Conservation (phyloP, 495 filamentous ascomycete genomes). For the Tetracladium marchalianum region DNA sequence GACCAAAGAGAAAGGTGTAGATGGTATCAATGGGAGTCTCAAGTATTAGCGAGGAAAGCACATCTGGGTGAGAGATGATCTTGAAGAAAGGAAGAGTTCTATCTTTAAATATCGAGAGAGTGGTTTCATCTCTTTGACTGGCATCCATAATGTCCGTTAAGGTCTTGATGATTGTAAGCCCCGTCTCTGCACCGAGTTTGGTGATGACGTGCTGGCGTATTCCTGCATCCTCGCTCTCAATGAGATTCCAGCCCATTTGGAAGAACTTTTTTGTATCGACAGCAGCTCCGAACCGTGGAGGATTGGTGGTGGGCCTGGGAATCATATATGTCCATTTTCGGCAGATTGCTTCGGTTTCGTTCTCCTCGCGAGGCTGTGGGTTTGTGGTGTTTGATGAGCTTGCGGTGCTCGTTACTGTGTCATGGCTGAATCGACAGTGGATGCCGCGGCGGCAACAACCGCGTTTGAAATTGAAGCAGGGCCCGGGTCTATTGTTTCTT, state of each 20-base stretch:
- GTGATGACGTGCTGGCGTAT: conserved; percentile 14
- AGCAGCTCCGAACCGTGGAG: conserved; percentile 12
- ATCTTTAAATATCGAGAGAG: conserved; percentile 23
- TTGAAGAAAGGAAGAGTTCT: conserved; percentile 38
- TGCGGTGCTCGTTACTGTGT: conserved; percentile 11
- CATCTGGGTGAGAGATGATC: conserved; percentile 39
- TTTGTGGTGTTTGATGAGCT: conserved; percentile 9
- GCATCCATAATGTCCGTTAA: conserved; percentile 11
- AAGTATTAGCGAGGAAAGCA: conserved; percentile 42
- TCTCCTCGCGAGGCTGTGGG: conserved; percentile 16
- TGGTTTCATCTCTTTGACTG: conserved; percentile 23
- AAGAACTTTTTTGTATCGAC: conserved; percentile 17
- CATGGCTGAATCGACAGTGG: conserved; percentile 17
- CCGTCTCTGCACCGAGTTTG: conserved; percentile 16
- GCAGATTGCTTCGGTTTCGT: conserved; percentile 17
- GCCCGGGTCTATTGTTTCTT: conserved; percentile 15
- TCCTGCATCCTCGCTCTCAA: conserved; percentile 11
- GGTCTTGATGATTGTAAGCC: conserved; percentile 20
- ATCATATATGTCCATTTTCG: conserved; percentile 27
- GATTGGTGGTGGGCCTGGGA: conserved; percentile 20
- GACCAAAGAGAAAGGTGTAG: conserved; percentile 45
- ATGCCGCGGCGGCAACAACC: conserved; percentile 13
- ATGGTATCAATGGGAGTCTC: conserved; percentile 46
- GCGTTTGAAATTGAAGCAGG: conserved; percentile 13
- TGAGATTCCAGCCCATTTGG: conserved; percentile 17